Base-by-base conservation (phyloP, 768 basidiomycete genomes). In the Boletus barrowsii region DNA sequence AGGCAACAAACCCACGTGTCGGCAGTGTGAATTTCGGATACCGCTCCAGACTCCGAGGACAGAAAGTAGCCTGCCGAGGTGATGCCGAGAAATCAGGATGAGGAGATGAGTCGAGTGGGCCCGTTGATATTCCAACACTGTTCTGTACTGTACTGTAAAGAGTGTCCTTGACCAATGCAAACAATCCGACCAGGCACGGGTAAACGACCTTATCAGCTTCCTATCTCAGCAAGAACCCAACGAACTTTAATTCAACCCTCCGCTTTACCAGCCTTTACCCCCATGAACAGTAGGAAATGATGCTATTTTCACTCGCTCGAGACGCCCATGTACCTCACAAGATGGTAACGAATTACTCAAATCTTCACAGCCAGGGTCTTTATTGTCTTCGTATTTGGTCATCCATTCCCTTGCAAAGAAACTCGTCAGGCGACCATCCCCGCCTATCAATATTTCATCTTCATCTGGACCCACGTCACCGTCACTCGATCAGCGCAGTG, bases 311-410 rank as follows among this genome's bases (percentile, higher is more conserved):
- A 51, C 49, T 50, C 37, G 22, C 48, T 51, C 57, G 26, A 63
- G 54, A 44, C 60, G 61, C 60, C 59, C 62, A 63, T 66, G 60
- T 58, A 60, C 56, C 55, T 62, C 59, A 47, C 36, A 43, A 57
- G 49, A 41, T 55, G 49, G 61, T n/a, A 60, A 67, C 69, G 36
- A 55, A 62, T 70, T 64, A 70, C 59, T 59, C 55, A 69, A 52
- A 46, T 35, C 13, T 44, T 47, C 60, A 42, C 42, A 58, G 39
- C 42, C 53, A 47, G 32, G 29, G 24, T 45, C 47, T 24, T 39
- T 50, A 52, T 55, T 59, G 48, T 55, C 37, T 58, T 56, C 46
- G 22, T 29, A 33, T 54, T 53, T 32, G 24, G 51, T 35, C 44
- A 54, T 54, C 42, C 24, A 18, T 18, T n/a, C 22, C 35, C 47